Conservation (phyloP, 2,329 filamentous ascomycete species). For the Coniochaeta prunicola region DNA sequence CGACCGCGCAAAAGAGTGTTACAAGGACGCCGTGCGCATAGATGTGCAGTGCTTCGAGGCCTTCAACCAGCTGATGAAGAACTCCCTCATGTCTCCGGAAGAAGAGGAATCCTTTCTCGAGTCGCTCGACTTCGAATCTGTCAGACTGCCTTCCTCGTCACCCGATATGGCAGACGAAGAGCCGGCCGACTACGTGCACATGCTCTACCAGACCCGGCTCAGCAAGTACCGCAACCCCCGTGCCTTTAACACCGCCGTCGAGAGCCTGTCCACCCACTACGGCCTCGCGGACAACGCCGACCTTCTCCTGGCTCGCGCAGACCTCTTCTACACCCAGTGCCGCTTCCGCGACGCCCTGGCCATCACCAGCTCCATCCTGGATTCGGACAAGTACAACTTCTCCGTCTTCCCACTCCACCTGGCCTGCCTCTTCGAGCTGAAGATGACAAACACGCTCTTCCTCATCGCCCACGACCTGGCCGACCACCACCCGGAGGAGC, state of each 20-base stretch:
- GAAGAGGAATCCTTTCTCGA: conserved; percentile 89
- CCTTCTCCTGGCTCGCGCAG: conserved; percentile 80
- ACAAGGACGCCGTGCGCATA: conserved; percentile 93
- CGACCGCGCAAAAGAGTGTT: conserved; percentile 94
- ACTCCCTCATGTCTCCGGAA: conserved; percentile 80
- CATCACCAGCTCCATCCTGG: conserved; percentile 76
- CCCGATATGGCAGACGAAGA: too few relatives aligned
- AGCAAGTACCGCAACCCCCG: conserved; percentile 90
- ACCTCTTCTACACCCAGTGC: conserved; percentile 90
- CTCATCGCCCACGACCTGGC: conserved; percentile 87
- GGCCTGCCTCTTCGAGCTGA: conserved; percentile 82
- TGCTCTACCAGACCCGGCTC: conserved; percentile 90
- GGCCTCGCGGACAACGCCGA: conserved; percentile 81
- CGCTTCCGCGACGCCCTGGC: conserved; percentile 81
- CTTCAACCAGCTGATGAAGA: conserved; percentile 96
- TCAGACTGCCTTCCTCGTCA: conserved; percentile 60
- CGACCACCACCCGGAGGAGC: conserved; percentile 84
- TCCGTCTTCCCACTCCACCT: conserved; percentile 83
- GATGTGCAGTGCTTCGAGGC: conserved; percentile 98
- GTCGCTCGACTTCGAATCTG: conserved; percentile 81
- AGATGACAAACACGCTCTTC: conserved; percentile 81
- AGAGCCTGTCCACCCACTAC: conserved; percentile 91
- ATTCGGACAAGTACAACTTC: conserved; percentile 83
- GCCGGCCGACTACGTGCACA: conserved; percentile 87
- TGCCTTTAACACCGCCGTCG: conserved; percentile 76